Percentiles rank a stretch among this genome's conserved stretches.
These are phyloP conservation scores for Colletotrichum caudatum DNA, from an alignment of 2,329 filamentous ascomycete genomes.

Conservation along the genomic window DNA sequence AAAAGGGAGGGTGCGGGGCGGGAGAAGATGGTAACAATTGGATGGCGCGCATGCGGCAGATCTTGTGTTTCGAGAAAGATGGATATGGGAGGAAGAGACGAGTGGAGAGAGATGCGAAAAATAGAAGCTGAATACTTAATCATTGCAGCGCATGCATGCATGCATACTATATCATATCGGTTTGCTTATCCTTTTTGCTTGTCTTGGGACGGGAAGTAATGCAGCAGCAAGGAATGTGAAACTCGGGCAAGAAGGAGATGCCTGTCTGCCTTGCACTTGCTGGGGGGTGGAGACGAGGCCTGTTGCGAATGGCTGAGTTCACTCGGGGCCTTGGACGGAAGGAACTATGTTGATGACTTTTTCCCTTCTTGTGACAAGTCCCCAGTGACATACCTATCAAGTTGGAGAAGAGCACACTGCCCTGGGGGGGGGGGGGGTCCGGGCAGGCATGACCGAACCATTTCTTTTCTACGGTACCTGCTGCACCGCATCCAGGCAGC, in stretches of 20 bases:
- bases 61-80: conserved; percentile 38
- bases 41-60: conserved; percentile 34
- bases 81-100: neutral
- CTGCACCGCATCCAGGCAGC: neutral
- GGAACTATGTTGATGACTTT: neutral
- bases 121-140: conserved; percentile 26
- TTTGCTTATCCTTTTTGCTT: neutral
- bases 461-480: neutral
- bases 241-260: conserved; percentile 33
- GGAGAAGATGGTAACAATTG: conserved; percentile 11
- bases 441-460: neutral
- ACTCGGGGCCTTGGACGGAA: neutral
- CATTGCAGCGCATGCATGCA: neutral
- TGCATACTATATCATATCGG: neutral
- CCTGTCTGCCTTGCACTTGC: neutral
- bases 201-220: conserved; percentile 30
- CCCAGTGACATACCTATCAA: conserved; percentile 2
- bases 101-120: conserved; percentile 35
- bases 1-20: conserved; percentile 12
- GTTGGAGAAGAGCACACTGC: neutral
- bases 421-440: too few relatives aligned
- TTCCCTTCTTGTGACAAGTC: neutral
- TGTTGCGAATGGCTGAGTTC: neutral
- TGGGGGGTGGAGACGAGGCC: neutral
- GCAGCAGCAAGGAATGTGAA: conserved; percentile 36